Evolutionary conservation across 2,329 filamentous ascomycete species (phyloP), one percentile per base, ranked within the genome.

Genomic region (Stagonosporopsis tanaceti): DNA sequence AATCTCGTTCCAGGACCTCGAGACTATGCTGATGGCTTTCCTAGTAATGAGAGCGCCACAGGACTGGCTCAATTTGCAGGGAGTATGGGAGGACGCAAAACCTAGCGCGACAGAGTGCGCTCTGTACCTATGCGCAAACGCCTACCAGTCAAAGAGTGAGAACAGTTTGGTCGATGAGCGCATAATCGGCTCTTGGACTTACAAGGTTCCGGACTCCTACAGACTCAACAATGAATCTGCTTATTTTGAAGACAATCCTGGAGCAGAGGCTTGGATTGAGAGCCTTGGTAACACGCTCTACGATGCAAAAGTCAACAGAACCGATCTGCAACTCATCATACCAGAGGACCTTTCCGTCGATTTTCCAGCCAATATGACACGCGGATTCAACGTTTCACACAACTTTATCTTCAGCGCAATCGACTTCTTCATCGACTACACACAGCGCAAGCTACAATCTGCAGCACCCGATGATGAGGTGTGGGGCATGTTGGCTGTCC

Each of bases 41-140:
- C 39, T 35, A 1, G 53, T 41, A 2, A 17, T 60, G 42, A 44
- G 37, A 45, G 58, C 41, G 11, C 15, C 59, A 5, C 34, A 59
- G 14, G 50, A 57, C 11, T 61, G 34, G 37, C 14, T 61, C 5
- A 6, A 53, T 6, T n/a, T 9, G 2, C 32, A 50, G 6, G n/a
- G 40, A 0, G 9, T 37, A 6, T 63, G 61, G 56, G 47, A 61
- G 2, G 34, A 34, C 11, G 40, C 55, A 17, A 35, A 27, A 2
- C 54, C 58, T 3, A 38, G 35, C 0, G 61, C 55, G 11, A 63
- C 58, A 15, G 61, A 63, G 22, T 63, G 61, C 17, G 58, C 50
- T 8, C 35, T 63, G 3, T 61, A 63, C 25, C 28, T 59, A 6
- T 63, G 58, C 28, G 46, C 59, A 12, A 63, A 63, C 8, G 50